Base-by-base conservation (phyloP, 345 rosid genomes). In the Litchi chinensis region DNA sequence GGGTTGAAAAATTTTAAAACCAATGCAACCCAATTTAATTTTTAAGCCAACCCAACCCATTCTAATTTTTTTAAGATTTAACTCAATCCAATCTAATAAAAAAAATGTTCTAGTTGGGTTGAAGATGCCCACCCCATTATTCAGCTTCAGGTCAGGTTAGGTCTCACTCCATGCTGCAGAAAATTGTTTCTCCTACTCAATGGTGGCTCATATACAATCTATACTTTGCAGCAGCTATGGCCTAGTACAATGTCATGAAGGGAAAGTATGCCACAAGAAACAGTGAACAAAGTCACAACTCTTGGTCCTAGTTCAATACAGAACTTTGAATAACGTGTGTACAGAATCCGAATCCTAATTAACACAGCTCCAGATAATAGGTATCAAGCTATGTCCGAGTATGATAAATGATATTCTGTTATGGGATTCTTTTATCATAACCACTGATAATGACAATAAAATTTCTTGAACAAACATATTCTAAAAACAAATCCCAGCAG, bases 401-500 rank as follows among this genome's bases (percentile, higher is more conserved):
- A 40, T n/a, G 52, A 73, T n/a, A 57, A 9, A 6, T 0, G 1
- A 73, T 3, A 50, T 28, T 52, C 74, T 19, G 11, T 46, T 8
- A 13, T 15, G 19, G 68, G 22, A 60, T 40, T 40, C 10, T 7
- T 12, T 6, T 21, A 32, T 60, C 21, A 12, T 62, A 43, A 62
- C 5, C 63, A 71, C n/a, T 12, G 41, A 48, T 40, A 39, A 59
- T 22, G 19, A 16, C 2, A 0, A 63, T 16, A 16, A 6, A 63
- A 76, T n/a, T 50, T n/a, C 19, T 65, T 18, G 15, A 44, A 65
- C 6, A 5, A 75, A 37, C 62, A 64, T 62, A 50, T 26, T 48
- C 48, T 64, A 5, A 64, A 62, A 7, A 48, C 28, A 75, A 76
- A 46, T 50, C 52, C 78, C 16, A 37, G 71, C 71, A 28, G 71